phyloP scores from a whole-genome alignment of 306 rosid genomes.

The Lathyrus oleraceus region DNA sequence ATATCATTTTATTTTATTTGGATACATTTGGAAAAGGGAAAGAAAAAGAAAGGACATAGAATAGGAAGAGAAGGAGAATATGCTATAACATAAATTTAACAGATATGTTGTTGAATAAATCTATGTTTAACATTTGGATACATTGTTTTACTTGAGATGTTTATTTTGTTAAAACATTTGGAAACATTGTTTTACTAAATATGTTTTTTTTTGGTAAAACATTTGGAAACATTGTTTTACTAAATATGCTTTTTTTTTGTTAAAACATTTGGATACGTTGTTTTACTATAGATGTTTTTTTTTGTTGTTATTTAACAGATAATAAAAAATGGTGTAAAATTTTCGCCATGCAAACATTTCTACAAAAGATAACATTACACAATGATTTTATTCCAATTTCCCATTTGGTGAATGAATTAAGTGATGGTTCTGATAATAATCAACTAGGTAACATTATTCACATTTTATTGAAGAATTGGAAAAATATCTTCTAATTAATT shows the following conservation, averaged over 20 bases:
- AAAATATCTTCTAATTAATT: too few species aligned
- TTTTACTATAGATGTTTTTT: background rate
- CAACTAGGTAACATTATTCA: too few species aligned
- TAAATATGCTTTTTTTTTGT: background rate
- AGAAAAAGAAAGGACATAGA: background rate
- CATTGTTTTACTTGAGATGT: background rate
- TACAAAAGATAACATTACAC: too few species aligned
- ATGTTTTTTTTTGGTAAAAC: too few species aligned
- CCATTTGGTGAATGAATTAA: too few species aligned
- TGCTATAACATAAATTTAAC: background rate
- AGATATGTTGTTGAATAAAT: background rate
- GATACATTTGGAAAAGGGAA: slow-evolving; percentile 4
- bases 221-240: too few species aligned
- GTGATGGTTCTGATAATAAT: too few species aligned
- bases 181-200: too few species aligned
- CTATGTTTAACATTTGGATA: background rate
- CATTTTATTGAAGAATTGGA: too few species aligned
- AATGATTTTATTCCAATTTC: too few species aligned
- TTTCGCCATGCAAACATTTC: background rate
- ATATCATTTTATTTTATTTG: background rate
- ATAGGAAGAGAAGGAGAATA: background rate
- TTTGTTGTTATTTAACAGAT: background rate
- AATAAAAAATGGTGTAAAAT: background rate
- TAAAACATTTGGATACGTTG: too few species aligned
- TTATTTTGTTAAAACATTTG: too few species aligned